A percentile compares a stretch with the other conserved stretches of the same genome.
These are phyloP conservation scores for Chimonanthus praecox DNA, from an alignment of 164 flowering plant species.

Conservation along the genomic window DNA sequence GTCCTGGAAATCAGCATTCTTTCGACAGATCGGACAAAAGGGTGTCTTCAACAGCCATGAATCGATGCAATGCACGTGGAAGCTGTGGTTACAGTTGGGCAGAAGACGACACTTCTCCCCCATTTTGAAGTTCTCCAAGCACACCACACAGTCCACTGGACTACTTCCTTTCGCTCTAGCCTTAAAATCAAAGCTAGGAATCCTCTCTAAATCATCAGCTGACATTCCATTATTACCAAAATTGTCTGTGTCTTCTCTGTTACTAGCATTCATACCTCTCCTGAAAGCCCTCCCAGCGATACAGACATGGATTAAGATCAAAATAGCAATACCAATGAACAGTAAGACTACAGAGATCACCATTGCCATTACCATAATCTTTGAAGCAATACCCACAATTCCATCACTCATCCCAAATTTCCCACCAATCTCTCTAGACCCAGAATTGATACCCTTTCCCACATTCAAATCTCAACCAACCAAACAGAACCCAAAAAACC, in stretches of 20 bases:
- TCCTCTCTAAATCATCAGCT: conserved; percentile 44
- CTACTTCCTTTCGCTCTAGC: conserved; percentile 20
- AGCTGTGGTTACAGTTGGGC: conserved; percentile 51
- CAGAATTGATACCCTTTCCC: no score
- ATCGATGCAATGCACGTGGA: conserved; percentile 58
- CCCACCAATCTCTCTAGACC: no score
- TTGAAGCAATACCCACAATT: conserved; percentile 15
- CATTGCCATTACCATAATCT: conserved; percentile 38
- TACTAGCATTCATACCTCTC: conserved; percentile 16
- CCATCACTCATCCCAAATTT: conserved; percentile 13
- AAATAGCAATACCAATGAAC: conserved; percentile 41
- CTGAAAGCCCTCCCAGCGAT: conserved; percentile 50
- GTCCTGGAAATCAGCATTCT: conserved; percentile 16
- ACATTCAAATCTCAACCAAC: no score
- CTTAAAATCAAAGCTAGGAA: conserved; percentile 46
- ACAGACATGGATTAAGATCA: conserved; percentile 46
- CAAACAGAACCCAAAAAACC: no score
- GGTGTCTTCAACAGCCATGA: conserved; percentile 59
- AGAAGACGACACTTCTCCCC: conserved; percentile 41
- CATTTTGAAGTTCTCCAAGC: conserved; percentile 52
- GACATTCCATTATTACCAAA: conserved; percentile 33
- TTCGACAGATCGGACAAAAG: conserved; percentile 61
- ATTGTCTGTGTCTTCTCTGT: background rate
- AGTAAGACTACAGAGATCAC: conserved; percentile 39
- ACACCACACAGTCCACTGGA: conserved; percentile 54